Evolutionary conservation across 73 alveolate genomes (phyloP).

Genomic region (Halteria grandinella): DNA sequence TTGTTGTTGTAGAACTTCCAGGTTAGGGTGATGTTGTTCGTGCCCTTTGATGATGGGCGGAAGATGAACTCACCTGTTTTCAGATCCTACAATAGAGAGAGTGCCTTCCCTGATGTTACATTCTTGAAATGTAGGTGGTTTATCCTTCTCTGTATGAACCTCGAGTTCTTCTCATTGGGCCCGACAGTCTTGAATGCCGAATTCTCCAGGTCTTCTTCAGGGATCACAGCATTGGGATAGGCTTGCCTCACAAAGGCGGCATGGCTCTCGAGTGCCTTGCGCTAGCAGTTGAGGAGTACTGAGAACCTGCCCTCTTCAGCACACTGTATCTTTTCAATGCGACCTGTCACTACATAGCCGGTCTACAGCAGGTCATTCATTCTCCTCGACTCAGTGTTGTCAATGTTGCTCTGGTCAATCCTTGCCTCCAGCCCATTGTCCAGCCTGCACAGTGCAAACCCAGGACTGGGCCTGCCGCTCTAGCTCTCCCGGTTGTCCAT

Average conservation of each 20-base stretch:
- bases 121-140: slow-evolving; percentile 87
- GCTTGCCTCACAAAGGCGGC: no score
- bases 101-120: slow-evolving; percentile 78
- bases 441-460: slow-evolving; percentile 63
- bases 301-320: slow-evolving; percentile 48
- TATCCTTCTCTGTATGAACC: slow-evolving; percentile 80
- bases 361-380: slow-evolving; percentile 54
- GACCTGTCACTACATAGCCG: slow-evolving; percentile 50
- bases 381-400: slow-evolving; percentile 56
- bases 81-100: slow-evolving; percentile 72
- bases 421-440: slow-evolving; percentile 83
- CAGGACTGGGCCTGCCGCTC: background rate
- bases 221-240: slow-evolving; percentile 39
- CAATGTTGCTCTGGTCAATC: slow-evolving; percentile 67
- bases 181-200: slow-evolving; percentile 61
- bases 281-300: slow-evolving; percentile 69
- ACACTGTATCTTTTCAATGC: slow-evolving; percentile 40
- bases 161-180: slow-evolving; percentile 46
- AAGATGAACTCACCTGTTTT: slow-evolving; percentile 92
- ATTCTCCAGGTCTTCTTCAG: slow-evolving; percentile 75
- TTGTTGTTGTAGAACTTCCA: slow-evolving; percentile 90
- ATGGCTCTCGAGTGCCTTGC: slow-evolving; percentile 70
- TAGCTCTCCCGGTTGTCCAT: slow-evolving; percentile 60
- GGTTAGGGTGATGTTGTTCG: slow-evolving; percentile 85
- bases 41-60: slow-evolving; percentile 89